These are phyloP conservation scores for Xylaria sp. DNA, from an alignment of 2,329 filamentous ascomycete species.

Conservation along the genomic window DNA sequence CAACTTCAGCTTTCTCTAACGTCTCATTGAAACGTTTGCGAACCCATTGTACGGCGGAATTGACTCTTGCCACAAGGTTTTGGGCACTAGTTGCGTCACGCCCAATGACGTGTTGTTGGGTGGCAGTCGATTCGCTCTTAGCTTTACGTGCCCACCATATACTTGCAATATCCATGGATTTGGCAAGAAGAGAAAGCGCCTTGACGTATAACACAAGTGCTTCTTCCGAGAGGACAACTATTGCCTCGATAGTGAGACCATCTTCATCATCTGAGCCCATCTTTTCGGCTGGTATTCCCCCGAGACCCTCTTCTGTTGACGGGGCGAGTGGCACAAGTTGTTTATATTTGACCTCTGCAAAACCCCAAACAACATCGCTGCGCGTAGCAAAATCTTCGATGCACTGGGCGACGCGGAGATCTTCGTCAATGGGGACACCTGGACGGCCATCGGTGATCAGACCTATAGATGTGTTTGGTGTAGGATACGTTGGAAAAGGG, in stretches of 20 bases:
- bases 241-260: slow-evolving; percentile 84
- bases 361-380: slow-evolving; percentile 96
- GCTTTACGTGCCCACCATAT: slow-evolving; percentile 89
- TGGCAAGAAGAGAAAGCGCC: slow-evolving; percentile 86
- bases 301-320: slow-evolving; percentile 76
- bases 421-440: slow-evolving; percentile 75
- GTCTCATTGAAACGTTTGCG: slow-evolving; percentile 96
- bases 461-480: slow-evolving; percentile 67
- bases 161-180: slow-evolving; percentile 94
- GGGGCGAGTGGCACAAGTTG: slow-evolving; percentile 92
- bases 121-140: slow-evolving; percentile 66
- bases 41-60: slow-evolving; percentile 95
- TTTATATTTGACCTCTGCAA: slow-evolving; percentile 98
- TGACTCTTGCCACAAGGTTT: slow-evolving; percentile 76
- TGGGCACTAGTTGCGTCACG: slow-evolving; percentile 57
- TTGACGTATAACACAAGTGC: slow-evolving; percentile 97
- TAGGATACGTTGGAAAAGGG: slow-evolving; percentile 86
- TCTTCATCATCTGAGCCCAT: slow-evolving; percentile 71
- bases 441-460: slow-evolving; percentile 75
- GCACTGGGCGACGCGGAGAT: slow-evolving; percentile 77
- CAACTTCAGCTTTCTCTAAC: slow-evolving; percentile 93
- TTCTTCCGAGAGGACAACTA: slow-evolving; percentile 90
- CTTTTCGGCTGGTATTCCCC: slow-evolving; percentile 67
- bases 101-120: slow-evolving; percentile 52
- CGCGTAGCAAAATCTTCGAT: slow-evolving; percentile 93